Base-by-base conservation (phyloP, 1,139 yeast genomes). In the Debaryomycetaceae sp. region DNA sequence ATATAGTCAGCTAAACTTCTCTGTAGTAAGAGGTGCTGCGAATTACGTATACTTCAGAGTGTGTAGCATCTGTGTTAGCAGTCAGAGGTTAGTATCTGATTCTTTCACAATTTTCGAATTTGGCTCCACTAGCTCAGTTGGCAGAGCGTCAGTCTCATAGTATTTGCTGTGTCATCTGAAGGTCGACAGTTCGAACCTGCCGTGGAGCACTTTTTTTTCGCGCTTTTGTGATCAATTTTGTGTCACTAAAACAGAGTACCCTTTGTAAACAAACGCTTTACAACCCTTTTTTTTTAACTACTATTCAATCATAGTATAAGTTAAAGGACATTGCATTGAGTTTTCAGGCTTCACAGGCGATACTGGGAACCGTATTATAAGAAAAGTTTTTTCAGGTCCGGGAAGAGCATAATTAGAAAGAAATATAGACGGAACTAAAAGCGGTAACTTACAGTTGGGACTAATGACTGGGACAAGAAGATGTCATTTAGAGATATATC, bases 121-220 rank as follows among this genome's bases (percentile, higher is more conserved):
- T 39, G 28, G 73, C 73, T 66, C 63, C 72, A 65, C 73, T 67
- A 67, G 73, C 73, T 67, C 73, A 67, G 73, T 67, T 51, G 73
- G 72, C 61, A 67, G 72, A 67, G 73, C 73, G 73, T 67, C 73
- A 67, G 73, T 58, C 63, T 57, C 63, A 58, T 58, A 57, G 48
- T 49, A 41, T 39, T 35, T 24, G 33, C 48, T 64, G 71, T 65
- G 73, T 48, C 37, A 69, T 69, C 75, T 69, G 74, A 68, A 69
- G 75, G 74, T 70, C 75, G 75, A 68, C 73, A 69, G 75, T 70
- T 70, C 75, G 73, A 70, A 64, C 75, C 75, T 70, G 73, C 74
- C 75, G 72, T 64, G 74, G 73, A 67, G 75, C 75, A 70, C 37
- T 47, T 42, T 35, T 44, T 51, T 59, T 60, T 56, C 26, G 26